A percentile compares a stretch with the other conserved stretches of the same genome.
phyloP scores from a whole-genome alignment of 129 eudicot genomes.

The Sambucus nigra region DNA sequence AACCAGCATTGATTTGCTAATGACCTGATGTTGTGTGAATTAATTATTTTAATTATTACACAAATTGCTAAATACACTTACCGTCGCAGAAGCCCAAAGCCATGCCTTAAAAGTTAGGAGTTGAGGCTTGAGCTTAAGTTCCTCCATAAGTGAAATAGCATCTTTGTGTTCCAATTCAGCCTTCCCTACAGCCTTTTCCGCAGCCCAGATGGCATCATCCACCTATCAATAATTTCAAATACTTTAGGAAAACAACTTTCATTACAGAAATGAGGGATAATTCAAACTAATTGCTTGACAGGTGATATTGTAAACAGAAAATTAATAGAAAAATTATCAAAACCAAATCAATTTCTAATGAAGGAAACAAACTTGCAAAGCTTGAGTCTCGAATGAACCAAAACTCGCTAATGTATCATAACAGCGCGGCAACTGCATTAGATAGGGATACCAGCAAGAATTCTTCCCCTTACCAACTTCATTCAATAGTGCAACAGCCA shows the following conservation, averaged over 20 bases:
- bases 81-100: constrained; percentile 97
- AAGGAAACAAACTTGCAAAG: constrained; percentile 59
- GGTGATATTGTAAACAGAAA: background rate
- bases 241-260: constrained; percentile 17
- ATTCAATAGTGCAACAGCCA: constrained; percentile 51
- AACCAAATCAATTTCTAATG: background rate
- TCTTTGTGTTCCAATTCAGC: constrained; percentile 54
- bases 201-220: constrained; percentile 86
- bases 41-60: background rate
- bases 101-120: constrained; percentile 64
- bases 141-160: constrained; percentile 44
- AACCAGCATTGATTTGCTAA: background rate
- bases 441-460: constrained; percentile 73
- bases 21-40: background rate
- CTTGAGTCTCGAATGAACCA: constrained; percentile 58
- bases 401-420: constrained; percentile 73
- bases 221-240: constrained; percentile 43
- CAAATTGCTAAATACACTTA: constrained; percentile 27
- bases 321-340: constrained; percentile 1
- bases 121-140: constrained; percentile 55
- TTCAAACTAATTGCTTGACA: background rate
- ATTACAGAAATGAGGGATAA: background rate
- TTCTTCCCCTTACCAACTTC: constrained; percentile 57
- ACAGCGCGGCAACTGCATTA: constrained; percentile 63
- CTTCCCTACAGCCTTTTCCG: constrained; percentile 57